These are phyloP conservation scores for Durusdinium trenchii DNA, from an alignment of 73 alveolate genomes.

Conservation along the genomic window DNA sequence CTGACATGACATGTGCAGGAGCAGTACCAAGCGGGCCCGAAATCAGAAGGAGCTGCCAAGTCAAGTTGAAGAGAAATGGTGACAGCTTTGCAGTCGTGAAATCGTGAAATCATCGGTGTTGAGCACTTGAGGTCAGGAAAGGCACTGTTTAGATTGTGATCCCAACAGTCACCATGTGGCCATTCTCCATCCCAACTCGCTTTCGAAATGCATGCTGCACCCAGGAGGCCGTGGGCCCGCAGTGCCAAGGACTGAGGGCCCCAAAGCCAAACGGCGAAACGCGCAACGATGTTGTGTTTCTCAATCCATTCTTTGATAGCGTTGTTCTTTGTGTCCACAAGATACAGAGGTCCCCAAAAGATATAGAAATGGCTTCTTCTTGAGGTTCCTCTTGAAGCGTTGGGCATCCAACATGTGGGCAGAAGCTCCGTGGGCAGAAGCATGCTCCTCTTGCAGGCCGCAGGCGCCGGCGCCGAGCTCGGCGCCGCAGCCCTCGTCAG, in stretches of 20 bases:
- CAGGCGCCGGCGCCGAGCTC: too few species aligned
- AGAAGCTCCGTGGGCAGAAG: too few species aligned
- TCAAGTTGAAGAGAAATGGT: background rate
- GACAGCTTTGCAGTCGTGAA: background rate
- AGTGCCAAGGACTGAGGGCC: background rate
- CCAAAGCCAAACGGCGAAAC: background rate
- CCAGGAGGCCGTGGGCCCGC: background rate
- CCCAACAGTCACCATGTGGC: background rate
- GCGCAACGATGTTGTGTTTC: background rate
- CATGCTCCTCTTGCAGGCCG: too few species aligned
- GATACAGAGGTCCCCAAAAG: too few species aligned
- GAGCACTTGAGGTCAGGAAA: background rate
- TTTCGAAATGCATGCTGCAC: background rate
- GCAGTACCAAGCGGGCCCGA: conserved; percentile 35
- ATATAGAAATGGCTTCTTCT: too few species aligned
- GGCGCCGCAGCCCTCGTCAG: too few species aligned
- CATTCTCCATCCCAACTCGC: background rate
- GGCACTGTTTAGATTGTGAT: background rate
- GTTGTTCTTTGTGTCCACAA: too few species aligned
- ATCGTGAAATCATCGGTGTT: background rate
- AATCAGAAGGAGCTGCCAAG: background rate
- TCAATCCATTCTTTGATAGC: background rate
- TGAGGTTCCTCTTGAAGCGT: too few species aligned
- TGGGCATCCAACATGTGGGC: too few species aligned
- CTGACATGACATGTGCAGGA: background rate